Base-by-base conservation (phyloP, 352 stramenopile genomes). In the Lagenidium sp. region DNA sequence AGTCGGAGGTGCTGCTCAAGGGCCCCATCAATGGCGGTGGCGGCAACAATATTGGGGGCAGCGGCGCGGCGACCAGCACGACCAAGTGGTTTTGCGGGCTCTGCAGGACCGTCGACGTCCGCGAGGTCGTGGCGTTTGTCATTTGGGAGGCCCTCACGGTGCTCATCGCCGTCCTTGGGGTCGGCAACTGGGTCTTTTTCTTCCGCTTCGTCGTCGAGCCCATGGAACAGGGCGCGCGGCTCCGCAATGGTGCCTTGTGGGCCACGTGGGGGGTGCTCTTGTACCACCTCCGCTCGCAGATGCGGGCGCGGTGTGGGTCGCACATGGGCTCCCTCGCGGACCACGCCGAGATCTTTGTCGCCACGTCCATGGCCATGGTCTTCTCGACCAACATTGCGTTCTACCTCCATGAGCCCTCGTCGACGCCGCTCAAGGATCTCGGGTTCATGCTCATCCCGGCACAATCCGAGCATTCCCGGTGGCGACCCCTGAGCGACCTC, bases 371-470 rank as follows among this genome's bases (percentile, higher is more conserved):
- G 8, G 50, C 51, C 11, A 75, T 67, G 50, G 59, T 70, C 7
- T 60, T 74, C 23, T 60, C 53, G 13, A 61, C 50, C 23, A 78
- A 78, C 46, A 51, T 72, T 16, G 63, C 61, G 15, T 68, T 68
- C 20, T 68, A 59, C 36, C 44, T 78, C 11, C 66, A 75, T 37
- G 45, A 40, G 20, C 66, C 66, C 26, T 60, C 58, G 3, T 32
- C 23, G 8, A 52, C 40, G n/a, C 60, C 57, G 16, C 48, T 78
- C 15, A 62, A 55, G 19, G 66, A 78, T 41, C 45, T 78, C 16
- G 63, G 65, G 30, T 77, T 77, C 53, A 56, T 65, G 46, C 45
- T 77, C 18, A 49, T 74, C 16, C 62, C 65, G 15, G 50, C 50
- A 43, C 55, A 66, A 28, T 37, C 41, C 11, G 53, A 55, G 5